A percentile compares a stretch with the other conserved stretches of the same genome.
These are phyloP conservation scores for Lactifluus volemus DNA, from an alignment of 768 basidiomycete species.

Conservation along the genomic window DNA sequence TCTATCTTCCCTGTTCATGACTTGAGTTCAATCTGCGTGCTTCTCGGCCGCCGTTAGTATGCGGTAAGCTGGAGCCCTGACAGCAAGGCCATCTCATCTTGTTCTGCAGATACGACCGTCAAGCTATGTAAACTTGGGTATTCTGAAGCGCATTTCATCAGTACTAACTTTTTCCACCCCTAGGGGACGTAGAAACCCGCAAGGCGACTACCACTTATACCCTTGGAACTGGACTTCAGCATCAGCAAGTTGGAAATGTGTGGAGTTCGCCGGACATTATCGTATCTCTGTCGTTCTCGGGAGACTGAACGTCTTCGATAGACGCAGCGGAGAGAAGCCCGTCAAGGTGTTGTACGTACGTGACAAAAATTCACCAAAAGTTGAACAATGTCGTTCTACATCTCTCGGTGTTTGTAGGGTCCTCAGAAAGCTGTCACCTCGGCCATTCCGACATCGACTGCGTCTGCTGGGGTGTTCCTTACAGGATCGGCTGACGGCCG, in stretches of 20 bases:
- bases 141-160: neutral
- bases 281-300: conserved; percentile 76
- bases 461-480: conserved; percentile 56
- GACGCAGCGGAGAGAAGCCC: conserved; percentile 52
- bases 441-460: conserved; percentile 29
- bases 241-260: conserved; percentile 86
- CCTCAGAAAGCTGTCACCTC: conserved; percentile 78
- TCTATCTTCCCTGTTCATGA: neutral
- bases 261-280: conserved; percentile 68
- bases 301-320: conserved; percentile 79
- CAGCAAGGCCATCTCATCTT: conserved; percentile 65
- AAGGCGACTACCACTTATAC: conserved; percentile 63
- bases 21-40: neutral
- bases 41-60: conserved; percentile 34
- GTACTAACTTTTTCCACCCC: neutral
- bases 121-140: conserved; percentile 54
- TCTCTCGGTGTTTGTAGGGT: conserved; percentile 37
- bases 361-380: neutral
- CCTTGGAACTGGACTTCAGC: conserved; percentile 59
- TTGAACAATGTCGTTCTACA: neutral
- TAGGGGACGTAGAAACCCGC: conserved; percentile 75
- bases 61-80: conserved; percentile 76
- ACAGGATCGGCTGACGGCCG: conserved; percentile 78
- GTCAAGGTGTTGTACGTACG: conserved; percentile 53
- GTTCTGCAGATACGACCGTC: conserved; percentile 80